Percentiles rank a stretch among this genome's conserved stretches.
Conservation (phyloP, 345 rosid species). For the Eutrema heterophyllum region DNA sequence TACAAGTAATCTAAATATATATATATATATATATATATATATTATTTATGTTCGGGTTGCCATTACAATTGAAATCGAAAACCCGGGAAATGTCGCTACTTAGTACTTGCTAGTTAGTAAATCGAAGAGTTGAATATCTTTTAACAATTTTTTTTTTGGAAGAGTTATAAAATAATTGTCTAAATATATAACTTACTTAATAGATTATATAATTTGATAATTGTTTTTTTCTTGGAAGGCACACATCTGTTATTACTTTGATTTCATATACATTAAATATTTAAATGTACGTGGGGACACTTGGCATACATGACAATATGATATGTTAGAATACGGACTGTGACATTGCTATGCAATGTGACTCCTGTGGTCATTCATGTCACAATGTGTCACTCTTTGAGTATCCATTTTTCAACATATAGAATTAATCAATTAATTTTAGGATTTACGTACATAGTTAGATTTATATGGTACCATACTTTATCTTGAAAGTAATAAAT, state of each 20-base stretch:
- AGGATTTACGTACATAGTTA: neutral
- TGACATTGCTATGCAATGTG: slow-evolving; percentile 27
- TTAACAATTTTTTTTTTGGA: too few species aligned
- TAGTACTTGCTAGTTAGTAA: neutral
- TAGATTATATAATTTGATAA: neutral
- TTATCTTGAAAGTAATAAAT: neutral
- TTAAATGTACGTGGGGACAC: neutral
- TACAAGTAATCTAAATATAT: neutral
- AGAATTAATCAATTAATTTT: too few species aligned
- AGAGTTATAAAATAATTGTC: neutral
- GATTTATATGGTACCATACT: neutral
- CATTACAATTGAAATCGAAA: neutral
- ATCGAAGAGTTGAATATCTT: neutral
- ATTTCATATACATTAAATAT: neutral
- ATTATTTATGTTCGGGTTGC: neutral
- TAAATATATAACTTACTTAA: neutral
- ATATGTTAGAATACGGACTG: slow-evolving; percentile 16
- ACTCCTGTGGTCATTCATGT: slow-evolving; percentile 2
- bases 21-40: neutral
- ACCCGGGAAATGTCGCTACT: neutral
- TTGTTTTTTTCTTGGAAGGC: neutral
- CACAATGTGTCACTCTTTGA: slow-evolving; percentile 24
- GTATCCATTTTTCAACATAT: neutral
- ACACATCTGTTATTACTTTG: neutral
- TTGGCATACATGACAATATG: slow-evolving; percentile 19